Percentiles rank a stretch among this genome's conserved stretches.
Conservation (phyloP, 108 stramenopile species). For the Nitzschia palea region DNA sequence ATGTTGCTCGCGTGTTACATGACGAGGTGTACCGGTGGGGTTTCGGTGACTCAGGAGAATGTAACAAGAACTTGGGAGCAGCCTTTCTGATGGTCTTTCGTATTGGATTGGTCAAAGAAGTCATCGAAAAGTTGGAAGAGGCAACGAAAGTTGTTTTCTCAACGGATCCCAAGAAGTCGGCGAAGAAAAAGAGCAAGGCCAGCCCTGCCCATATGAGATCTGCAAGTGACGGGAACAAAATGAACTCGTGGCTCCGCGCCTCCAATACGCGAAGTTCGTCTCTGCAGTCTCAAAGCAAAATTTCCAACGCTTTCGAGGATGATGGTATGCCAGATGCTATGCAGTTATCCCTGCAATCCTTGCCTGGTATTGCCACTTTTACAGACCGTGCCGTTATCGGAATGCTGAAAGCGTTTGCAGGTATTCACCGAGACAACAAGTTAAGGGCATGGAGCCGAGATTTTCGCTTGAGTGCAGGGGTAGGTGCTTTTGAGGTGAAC, state of each 20-base stretch:
- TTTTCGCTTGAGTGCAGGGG: slow-evolving; percentile 56
- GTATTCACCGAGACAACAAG: slow-evolving; percentile 73
- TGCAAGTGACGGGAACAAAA: neutral
- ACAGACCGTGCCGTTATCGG: slow-evolving; percentile 82
- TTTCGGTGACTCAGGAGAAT: slow-evolving; percentile 84
- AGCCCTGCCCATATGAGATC: neutral
- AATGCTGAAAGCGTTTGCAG: slow-evolving; percentile 80
- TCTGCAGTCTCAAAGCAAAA: neutral
- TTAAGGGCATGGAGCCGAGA: slow-evolving; percentile 69
- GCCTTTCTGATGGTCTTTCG: slow-evolving; percentile 96
- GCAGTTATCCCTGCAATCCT: slow-evolving; percentile 34
- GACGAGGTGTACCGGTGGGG: slow-evolving; percentile 85
- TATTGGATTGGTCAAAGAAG: slow-evolving; percentile 80
- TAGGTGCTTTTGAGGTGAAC: slow-evolving; percentile 48
- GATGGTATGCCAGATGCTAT: slow-evolving; percentile 24
- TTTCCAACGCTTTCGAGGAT: neutral
- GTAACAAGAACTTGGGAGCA: slow-evolving; percentile 95
- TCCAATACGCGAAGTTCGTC: neutral
- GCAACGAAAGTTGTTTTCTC: slow-evolving; percentile 80
- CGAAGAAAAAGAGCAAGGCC: slow-evolving; percentile 16
- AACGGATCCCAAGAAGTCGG: slow-evolving; percentile 23
- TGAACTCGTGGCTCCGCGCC: neutral
- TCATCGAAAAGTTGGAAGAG: slow-evolving; percentile 68
- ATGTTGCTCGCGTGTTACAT: slow-evolving; percentile 90
- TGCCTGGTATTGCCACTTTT: slow-evolving; percentile 70